Evolutionary conservation across 2,329 filamentous ascomycete genomes (phyloP).

Genomic region (Fusarium mundagurra): DNA sequence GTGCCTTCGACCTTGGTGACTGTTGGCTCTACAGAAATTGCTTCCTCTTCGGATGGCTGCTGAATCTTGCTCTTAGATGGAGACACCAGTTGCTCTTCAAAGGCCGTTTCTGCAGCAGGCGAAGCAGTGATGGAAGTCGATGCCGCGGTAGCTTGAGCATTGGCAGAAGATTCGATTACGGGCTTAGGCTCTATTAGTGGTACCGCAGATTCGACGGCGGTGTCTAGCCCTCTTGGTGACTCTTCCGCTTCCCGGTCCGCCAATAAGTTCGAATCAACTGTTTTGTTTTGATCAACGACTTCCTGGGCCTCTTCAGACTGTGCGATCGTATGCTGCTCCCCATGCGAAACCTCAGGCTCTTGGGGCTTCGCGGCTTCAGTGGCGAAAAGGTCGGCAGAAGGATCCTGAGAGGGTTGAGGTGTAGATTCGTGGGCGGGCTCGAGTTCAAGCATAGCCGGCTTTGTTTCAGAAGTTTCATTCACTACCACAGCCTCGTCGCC

Average conservation of each 20-base stretch:
- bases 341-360: not conserved
- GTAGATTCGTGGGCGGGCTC: not conserved
- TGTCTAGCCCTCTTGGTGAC: not conserved
- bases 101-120: not conserved
- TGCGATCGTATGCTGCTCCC: not conserved
- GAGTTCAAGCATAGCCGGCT: not conserved
- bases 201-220: constrained; percentile 1
- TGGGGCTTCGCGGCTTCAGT: not conserved
- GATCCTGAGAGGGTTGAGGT: not conserved
- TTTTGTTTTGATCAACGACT: not conserved
- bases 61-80: constrained; percentile 31
- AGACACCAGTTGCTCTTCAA: constrained; percentile 3
- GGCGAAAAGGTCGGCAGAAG: not conserved
- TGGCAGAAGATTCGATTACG: not conserved
- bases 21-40: not conserved
- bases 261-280: not conserved
- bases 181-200: not conserved
- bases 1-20: not conserved
- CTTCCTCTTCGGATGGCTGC: constrained; percentile 14
- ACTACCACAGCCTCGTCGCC: not conserved
- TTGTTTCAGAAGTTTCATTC: not conserved
- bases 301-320: constrained; percentile 1
- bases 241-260: not conserved
- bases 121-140: constrained; percentile 21
- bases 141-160: not conserved